Evolutionary conservation across 1,284 basidiomycete genomes (phyloP), one percentile per base, ranked within the genome.

Genomic region (Ganoderma boninense): DNA sequence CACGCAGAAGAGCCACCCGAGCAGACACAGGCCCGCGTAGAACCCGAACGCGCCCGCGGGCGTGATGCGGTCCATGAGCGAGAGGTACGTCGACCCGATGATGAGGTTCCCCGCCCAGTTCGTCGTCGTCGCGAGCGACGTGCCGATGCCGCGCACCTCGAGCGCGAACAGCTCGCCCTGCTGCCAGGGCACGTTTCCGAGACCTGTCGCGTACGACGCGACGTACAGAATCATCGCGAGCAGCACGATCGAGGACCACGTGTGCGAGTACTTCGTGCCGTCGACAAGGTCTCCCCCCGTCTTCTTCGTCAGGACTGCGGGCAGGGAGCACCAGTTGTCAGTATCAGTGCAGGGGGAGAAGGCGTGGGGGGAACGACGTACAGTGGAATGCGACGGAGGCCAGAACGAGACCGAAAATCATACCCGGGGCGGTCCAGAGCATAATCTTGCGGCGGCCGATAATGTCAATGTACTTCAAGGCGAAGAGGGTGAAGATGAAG

Each of bases 121-220:
- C 42, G 89, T 91, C 4, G 93, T 90, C 0, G 94, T 95, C n/a
- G 90, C 86, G 70, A 95, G 85, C 2, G 92, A 92, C 14, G 92
- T 92, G 29, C 94, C 95, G 62, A 96, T 88, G 2, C 94, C 95
- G 67, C 95, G 89, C 10, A 95, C 93, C 83, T 94, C 92, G 38
- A 94, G 86, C 11, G 85, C 85, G 81, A 95, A 95, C 35, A 96
- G 86, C 79, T 96, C 94, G 71, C 93, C 93, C 79, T 96, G 94
- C 77, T 95, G 93, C 94, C 94, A 96, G 0, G 95, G 94, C 0
- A 95, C 92, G 77, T 95, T 95, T 10, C 89, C 89, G 10, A 93
- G 80, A 0, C 93, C 92, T 0, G 89, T 92, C 0, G 93, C 95
- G 77, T 95, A 96, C 7, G 91, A 93, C 1, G 92, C 92, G 38